These are phyloP conservation scores for Salix brachista DNA, from an alignment of 345 rosid genomes.

Conservation along the genomic window DNA sequence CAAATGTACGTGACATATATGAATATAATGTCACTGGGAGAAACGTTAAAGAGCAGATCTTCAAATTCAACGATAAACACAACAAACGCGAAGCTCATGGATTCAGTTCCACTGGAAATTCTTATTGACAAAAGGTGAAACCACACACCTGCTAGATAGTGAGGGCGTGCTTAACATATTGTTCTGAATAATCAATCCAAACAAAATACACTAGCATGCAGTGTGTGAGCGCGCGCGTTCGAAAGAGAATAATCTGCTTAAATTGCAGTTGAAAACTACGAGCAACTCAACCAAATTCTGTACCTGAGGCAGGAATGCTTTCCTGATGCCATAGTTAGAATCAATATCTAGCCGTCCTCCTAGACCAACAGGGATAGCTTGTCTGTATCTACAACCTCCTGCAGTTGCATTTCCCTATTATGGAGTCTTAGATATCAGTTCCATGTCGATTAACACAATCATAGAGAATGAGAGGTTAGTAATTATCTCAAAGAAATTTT, in stretches of 20 bases:
- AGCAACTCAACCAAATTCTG: not conserved
- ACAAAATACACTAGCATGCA: too few relatives aligned
- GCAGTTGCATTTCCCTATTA: slow-evolving; percentile 60
- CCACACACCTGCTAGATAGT: too few relatives aligned
- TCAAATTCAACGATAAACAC: too few relatives aligned
- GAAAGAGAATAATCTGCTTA: too few relatives aligned
- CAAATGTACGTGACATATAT: too few relatives aligned
- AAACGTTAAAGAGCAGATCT: too few relatives aligned
- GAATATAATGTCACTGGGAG: too few relatives aligned
- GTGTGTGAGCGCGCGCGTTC: too few relatives aligned
- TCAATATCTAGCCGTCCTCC: slow-evolving; percentile 69
- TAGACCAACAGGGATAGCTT: slow-evolving; percentile 66
- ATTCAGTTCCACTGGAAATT: not conserved
- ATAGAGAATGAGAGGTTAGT: not conserved
- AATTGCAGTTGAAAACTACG: slow-evolving; percentile 9
- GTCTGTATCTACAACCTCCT: slow-evolving; percentile 82
- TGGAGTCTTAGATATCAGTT: slow-evolving; percentile 2
- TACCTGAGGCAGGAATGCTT: slow-evolving; percentile 77
- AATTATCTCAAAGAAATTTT: not conserved
- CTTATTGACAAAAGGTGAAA: not conserved
- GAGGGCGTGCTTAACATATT: too few relatives aligned
- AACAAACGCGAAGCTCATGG: not conserved
- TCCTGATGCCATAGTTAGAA: slow-evolving; percentile 67
- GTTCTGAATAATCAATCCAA: too few relatives aligned
- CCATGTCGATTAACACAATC: not conserved